Evolutionary conservation across 768 basidiomycete species (phyloP), one percentile per base, ranked within the genome.

Genomic region (Gyrodon lividus): DNA sequence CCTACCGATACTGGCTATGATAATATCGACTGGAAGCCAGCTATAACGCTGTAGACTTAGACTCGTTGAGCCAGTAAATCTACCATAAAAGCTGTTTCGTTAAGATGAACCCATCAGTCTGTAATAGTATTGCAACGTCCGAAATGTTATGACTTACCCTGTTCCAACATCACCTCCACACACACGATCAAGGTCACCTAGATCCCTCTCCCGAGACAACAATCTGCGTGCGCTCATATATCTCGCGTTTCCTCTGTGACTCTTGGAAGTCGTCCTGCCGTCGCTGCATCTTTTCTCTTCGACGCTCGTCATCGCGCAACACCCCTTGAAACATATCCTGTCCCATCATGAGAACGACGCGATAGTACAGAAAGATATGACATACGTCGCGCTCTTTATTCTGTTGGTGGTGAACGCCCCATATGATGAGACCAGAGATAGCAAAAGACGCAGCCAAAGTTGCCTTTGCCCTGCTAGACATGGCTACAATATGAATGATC

Each of bases 261-360:
- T 79, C 77, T 43, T 78, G 72, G 20, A 85, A 68, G 0, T 82
- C 86, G 52, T 76, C 79, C 65, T 86, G 79, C 55, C 85, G 77
- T 67, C 83, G 79, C 43, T 58, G 76, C 79, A 80, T 80, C 70
- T 92, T 93, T 62, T 84, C 80, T 60, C 69, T 74, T 54, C 88
- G 75, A 22, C 92, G 84, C 60, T 84, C 89, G 62, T 98, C 95
- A 64, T 97, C 94, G 46, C 84, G 81, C 41, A 96, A 62, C 2
- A 97, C 95, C 22, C 94, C 94, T 64, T 86, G 77, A 64, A 89
- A 96, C 94, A 97, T 97, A 24, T 74, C 84, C 94, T 98, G 53
- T 24, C 20, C 14, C 35, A 50, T 33, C 20, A 17, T 68, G 19
- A 67, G 48, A 35, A 20, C 22, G 14, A 7, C 14, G n/a, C n/a